Percentiles rank a stretch among this genome's conserved stretches.
phyloP scores from a whole-genome alignment of 2,329 filamentous ascomycete species.

The Metarhizium brunneum region DNA sequence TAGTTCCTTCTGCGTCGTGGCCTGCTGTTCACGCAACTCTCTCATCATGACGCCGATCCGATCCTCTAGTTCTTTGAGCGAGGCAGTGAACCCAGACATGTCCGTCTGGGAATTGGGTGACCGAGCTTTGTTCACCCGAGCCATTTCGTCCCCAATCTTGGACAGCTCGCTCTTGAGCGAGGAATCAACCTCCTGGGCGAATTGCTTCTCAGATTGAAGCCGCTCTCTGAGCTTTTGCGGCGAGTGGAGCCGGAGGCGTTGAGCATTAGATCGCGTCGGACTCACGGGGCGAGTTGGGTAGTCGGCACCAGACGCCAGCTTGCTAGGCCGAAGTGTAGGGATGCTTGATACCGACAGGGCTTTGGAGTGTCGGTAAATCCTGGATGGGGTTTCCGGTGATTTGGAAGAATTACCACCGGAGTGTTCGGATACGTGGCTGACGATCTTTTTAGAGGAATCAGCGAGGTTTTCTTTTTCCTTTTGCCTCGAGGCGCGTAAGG shows the following conservation, averaged over 20 bases:
- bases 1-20: constrained; percentile 59
- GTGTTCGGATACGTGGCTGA: neutral
- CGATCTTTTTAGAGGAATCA: constrained; percentile 4
- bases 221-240: constrained; percentile 75
- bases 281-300: constrained; percentile 15
- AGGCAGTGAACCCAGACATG: constrained; percentile 27
- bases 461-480: constrained; percentile 34
- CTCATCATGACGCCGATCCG: constrained; percentile 51
- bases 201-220: constrained; percentile 70
- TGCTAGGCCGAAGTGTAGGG: constrained; percentile 38
- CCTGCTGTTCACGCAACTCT: constrained; percentile 52
- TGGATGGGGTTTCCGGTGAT: constrained; percentile 15
- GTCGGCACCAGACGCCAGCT: constrained; percentile 16
- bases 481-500: constrained; percentile 33
- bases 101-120: constrained; percentile 16
- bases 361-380: constrained; percentile 32
- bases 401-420: constrained; percentile 5
- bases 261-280: constrained; percentile 23
- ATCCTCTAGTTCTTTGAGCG: constrained; percentile 58
- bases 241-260: constrained; percentile 59
- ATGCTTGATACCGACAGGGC: constrained; percentile 45
- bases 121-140: constrained; percentile 34
- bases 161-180: constrained; percentile 66
- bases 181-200: constrained; percentile 60
- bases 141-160: constrained; percentile 74